Evolutionary conservation across 176 grass and related monocot genomes (phyloP).

Genomic region (Phoenix roebelenii): DNA sequence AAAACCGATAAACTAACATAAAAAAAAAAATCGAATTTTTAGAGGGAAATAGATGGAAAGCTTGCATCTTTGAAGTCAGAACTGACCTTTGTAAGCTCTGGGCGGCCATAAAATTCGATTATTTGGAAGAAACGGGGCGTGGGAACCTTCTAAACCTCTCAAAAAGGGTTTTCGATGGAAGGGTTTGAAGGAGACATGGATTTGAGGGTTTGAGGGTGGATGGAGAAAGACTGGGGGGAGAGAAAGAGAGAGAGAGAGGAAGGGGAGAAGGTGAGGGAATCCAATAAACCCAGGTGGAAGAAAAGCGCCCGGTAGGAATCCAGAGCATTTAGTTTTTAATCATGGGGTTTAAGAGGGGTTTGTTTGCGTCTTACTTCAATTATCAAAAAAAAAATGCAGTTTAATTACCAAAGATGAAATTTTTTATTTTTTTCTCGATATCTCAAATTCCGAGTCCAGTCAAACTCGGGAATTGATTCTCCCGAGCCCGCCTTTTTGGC

Average conservation of each 20-base stretch:
- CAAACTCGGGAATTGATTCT: slow-evolving; percentile 81
- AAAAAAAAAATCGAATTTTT: slow-evolving; percentile 17
- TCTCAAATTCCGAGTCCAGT: slow-evolving; percentile 50
- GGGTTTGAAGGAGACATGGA: neutral
- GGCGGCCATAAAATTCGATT: slow-evolving; percentile 1
- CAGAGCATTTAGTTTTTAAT: too few species aligned
- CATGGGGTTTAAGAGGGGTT: neutral
- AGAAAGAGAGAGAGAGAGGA: neutral
- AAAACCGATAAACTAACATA: neutral
- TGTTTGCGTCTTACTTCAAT: slow-evolving; percentile 44
- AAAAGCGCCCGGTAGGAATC: too few species aligned
- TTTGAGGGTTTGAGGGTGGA: too few species aligned
- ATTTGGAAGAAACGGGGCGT: neutral
- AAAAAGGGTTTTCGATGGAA: neutral
- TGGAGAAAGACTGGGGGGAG: neutral
- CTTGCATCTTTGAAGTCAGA: neutral
- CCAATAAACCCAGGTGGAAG: too few species aligned
- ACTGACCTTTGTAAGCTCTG: slow-evolving; percentile 2
- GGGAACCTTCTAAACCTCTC: neutral
- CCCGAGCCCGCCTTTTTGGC: slow-evolving; percentile 42
- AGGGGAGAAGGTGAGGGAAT: neutral
- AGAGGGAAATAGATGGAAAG: slow-evolving; percentile 5
- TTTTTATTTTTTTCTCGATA: neutral
- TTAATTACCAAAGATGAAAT: slow-evolving; percentile 11
- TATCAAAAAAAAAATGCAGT: slow-evolving; percentile 7